Conservation (phyloP, 2,329 filamentous ascomycete genomes). For the Fusarium temperatum region DNA sequence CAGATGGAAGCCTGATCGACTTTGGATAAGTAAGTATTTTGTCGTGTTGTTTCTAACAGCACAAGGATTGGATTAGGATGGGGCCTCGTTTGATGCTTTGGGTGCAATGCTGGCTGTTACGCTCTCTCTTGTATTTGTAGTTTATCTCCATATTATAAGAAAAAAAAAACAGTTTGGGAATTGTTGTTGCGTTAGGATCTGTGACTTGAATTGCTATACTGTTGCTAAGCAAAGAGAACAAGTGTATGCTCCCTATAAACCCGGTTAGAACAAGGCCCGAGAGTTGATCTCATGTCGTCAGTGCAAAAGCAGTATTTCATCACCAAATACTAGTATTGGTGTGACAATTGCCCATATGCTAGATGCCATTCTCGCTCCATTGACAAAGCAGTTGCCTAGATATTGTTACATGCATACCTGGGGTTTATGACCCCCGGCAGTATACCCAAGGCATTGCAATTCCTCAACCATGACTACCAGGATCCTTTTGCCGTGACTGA, state of each 20-base stretch:
- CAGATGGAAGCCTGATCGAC: neutral
- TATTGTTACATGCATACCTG: neutral
- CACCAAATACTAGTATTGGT: neutral
- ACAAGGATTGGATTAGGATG: neutral
- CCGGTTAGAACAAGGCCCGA: neutral
- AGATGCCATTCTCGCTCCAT: neutral
- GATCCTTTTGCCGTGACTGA: neutral
- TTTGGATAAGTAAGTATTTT: neutral
- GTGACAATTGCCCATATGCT: neutral
- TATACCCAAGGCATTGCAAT: neutral
- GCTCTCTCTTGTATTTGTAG: neutral
- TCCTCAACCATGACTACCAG: neutral
- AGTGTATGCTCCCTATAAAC: neutral
- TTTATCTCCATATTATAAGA: too few species aligned
- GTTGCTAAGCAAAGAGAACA: neutral
- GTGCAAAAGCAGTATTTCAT: neutral
- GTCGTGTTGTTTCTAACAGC: neutral
- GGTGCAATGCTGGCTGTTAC: neutral
- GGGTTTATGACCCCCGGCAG: neutral
- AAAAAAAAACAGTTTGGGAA: neutral
- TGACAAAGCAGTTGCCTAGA: neutral
- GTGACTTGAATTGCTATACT: neutral
- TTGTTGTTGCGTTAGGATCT: neutral
- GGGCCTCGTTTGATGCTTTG: neutral
- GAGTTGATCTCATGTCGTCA: neutral